phyloP scores from a whole-genome alignment of 345 rosid species.

The Populus simonii region DNA sequence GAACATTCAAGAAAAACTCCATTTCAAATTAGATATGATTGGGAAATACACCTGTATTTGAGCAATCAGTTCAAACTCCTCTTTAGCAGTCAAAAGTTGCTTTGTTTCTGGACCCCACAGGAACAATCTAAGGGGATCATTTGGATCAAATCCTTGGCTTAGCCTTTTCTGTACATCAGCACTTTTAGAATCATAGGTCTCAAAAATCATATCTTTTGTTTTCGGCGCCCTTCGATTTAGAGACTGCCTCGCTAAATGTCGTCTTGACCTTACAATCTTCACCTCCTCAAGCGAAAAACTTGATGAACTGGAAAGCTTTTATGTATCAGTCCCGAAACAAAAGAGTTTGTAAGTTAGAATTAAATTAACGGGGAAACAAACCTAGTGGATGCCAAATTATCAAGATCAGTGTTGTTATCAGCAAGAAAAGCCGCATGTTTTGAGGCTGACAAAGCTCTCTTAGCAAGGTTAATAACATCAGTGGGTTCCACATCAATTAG shows the following conservation, averaged over 20 bases:
- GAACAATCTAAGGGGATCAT: conserved; percentile 69
- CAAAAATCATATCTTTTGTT: conserved; percentile 30
- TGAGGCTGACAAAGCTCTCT: conserved; percentile 69
- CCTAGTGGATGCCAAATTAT: conserved; percentile 50
- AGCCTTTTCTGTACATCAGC: conserved; percentile 36
- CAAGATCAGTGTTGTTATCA: conserved; percentile 37
- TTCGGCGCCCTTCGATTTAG: conserved; percentile 49
- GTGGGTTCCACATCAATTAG: conserved; percentile 31
- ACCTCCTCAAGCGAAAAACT: conserved; percentile 32
- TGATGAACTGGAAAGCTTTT: conserved; percentile 28
- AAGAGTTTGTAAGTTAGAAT: background rate
- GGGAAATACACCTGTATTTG: conserved; percentile 61
- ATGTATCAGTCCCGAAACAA: conserved; percentile 12
- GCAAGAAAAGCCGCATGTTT: conserved; percentile 57
- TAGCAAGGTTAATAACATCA: conserved; percentile 54
- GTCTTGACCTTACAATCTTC: conserved; percentile 57
- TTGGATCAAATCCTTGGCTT: conserved; percentile 47
- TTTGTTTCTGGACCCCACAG: conserved; percentile 78
- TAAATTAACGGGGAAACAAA: conserved; percentile 20
- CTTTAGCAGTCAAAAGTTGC: conserved; percentile 66
- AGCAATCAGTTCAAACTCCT: conserved; percentile 63
- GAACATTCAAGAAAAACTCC: background rate
- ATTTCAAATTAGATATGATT: conserved; percentile 1
- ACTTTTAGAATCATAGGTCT: conserved; percentile 38
- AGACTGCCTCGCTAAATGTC: conserved; percentile 56